Evolutionary conservation across 495 filamentous ascomycete genomes (phyloP).

Genomic region (Trichoderma orchidacearum): DNA sequence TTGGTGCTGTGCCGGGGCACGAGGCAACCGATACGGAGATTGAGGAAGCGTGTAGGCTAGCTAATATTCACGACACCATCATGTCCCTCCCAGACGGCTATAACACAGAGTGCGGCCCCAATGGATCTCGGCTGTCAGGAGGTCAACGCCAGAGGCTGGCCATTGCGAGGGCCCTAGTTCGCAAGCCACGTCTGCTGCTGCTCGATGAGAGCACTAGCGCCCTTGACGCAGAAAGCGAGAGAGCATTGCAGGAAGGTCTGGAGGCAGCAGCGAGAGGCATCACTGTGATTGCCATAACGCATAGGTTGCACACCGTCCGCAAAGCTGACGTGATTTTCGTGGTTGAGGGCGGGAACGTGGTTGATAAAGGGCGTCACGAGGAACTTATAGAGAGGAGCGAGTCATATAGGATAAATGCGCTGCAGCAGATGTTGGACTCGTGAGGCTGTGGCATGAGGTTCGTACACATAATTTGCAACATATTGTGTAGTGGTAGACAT

Average conservation of each 20-base stretch:
- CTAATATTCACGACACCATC: slow-evolving; percentile 47
- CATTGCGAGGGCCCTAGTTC: slow-evolving; percentile 64
- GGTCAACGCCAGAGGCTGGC: slow-evolving; percentile 57
- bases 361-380: slow-evolving; percentile 55
- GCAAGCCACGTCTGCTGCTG: slow-evolving; percentile 69
- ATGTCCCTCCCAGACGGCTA: slow-evolving; percentile 44
- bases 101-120: slow-evolving; percentile 41
- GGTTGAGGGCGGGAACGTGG: slow-evolving; percentile 51
- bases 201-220: slow-evolving; percentile 79
- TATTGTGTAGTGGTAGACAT: too few relatives aligned
- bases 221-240: slow-evolving; percentile 60
- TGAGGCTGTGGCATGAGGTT: background rate
- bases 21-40: slow-evolving; percentile 35
- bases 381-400: slow-evolving; percentile 47
- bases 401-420: slow-evolving; percentile 40
- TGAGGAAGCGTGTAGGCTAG: slow-evolving; percentile 40
- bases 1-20: slow-evolving; percentile 30
- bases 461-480: too few relatives aligned
- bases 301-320: slow-evolving; percentile 60
- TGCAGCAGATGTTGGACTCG: slow-evolving; percentile 21
- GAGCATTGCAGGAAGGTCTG: slow-evolving; percentile 55
- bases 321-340: slow-evolving; percentile 67
- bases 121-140: slow-evolving; percentile 34
- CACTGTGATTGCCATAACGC: slow-evolving; percentile 75
- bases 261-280: slow-evolving; percentile 55